Evolutionary conservation across 306 rosid species (phyloP).

Genomic region (Pterocarpus macrocarpus): DNA sequence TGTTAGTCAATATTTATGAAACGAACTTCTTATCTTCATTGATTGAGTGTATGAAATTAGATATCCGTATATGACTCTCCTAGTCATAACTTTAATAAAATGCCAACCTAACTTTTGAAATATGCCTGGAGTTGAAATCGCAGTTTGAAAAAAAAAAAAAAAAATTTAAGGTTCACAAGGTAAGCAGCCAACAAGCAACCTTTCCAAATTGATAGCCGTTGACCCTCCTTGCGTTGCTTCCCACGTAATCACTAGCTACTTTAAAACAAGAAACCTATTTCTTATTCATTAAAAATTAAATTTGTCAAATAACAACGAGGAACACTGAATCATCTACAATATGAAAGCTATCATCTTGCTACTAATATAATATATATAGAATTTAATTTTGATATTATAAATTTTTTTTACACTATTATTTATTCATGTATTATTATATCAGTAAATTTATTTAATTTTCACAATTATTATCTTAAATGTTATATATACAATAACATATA

Average conservation of each 20-base stretch:
- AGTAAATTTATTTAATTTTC: no score
- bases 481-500: no score
- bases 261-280: not conserved
- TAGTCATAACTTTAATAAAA: not conserved
- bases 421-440: no score
- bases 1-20: no score
- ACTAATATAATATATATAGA: not conserved
- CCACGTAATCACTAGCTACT: not conserved
- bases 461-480: no score
- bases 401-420: no score
- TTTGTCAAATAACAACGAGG: not conserved
- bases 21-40: not conserved
- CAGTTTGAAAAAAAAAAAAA: not conserved
- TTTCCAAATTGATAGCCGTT: not conserved
- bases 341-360: not conserved
- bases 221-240: not conserved
- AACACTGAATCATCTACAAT: not conserved
- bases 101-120: not conserved
- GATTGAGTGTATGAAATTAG: not conserved
- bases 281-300: not conserved
- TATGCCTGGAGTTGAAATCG: not conserved
- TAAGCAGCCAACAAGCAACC: not conserved
- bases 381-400: not conserved
- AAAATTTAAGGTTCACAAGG: no score
- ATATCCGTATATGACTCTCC: not conserved